phyloP scores from a whole-genome alignment of 768 basidiomycete species.

The Tylopilus rubrobrunneus region DNA sequence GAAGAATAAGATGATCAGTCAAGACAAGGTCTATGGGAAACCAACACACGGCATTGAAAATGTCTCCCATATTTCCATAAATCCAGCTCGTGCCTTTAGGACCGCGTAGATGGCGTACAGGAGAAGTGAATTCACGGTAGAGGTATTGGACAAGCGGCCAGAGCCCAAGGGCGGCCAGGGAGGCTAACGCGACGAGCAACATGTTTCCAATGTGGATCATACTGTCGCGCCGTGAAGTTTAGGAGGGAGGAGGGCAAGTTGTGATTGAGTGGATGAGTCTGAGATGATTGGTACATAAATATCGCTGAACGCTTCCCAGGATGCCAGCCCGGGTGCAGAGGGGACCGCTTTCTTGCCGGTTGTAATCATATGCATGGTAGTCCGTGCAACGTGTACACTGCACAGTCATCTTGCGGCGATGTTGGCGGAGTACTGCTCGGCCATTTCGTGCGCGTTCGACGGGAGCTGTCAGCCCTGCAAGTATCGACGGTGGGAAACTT shows the following conservation, averaged over 20 bases:
- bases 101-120: conserved; percentile 41
- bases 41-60: conserved; percentile 38
- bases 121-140: conserved; percentile 38
- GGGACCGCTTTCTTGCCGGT: no score
- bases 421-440: no score
- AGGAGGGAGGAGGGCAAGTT: neutral
- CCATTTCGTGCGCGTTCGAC: no score
- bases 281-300: no score
- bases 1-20: neutral
- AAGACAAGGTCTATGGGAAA: neutral
- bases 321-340: no score
- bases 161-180: neutral
- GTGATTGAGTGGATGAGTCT: neutral
- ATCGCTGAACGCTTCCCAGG: no score
- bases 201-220: conserved; percentile 8
- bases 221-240: neutral
- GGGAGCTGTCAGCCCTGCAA: no score
- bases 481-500: no score
- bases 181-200: conserved; percentile 1
- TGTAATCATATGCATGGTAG: no score
- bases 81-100: conserved; percentile 44
- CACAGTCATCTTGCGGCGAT: no score
- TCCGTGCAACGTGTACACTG: no score
- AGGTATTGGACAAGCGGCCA: conserved; percentile 16
- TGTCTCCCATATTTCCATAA: conserved; percentile 47